These are phyloP conservation scores for Cercophora scortea DNA, from an alignment of 495 filamentous ascomycete species.

Conservation along the genomic window DNA sequence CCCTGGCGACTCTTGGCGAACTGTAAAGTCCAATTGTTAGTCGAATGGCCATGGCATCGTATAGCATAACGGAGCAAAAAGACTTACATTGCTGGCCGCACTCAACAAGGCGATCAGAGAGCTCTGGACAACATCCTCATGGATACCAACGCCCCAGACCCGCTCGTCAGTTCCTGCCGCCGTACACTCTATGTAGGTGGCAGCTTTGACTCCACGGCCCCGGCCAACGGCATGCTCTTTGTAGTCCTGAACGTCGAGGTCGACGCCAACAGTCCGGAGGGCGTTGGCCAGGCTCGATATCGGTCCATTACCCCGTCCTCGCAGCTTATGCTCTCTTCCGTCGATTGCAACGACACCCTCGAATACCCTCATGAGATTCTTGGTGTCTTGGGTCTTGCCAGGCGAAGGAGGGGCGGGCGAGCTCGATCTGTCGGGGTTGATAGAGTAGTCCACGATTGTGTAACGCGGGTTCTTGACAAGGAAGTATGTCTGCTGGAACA, in stretches of 20 bases:
- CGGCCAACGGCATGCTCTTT: conserved; percentile 90
- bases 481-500: conserved; percentile 87
- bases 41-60: background rate
- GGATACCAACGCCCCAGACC: conserved; percentile 95
- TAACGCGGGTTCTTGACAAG: conserved; percentile 77
- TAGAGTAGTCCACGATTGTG: conserved; percentile 84
- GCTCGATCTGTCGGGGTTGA: conserved; percentile 72
- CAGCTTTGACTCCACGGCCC: conserved; percentile 77
- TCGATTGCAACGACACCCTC: conserved; percentile 84
- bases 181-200: conserved; percentile 88
- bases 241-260: conserved; percentile 89
- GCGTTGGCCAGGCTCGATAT: conserved; percentile 84
- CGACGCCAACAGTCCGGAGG: conserved; percentile 70
- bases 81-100: conserved; percentile 78
- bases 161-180: conserved; percentile 57
- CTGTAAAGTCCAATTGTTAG: background rate
- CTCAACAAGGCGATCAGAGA: conserved; percentile 82
- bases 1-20: background rate
- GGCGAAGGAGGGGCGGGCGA: conserved; percentile 64
- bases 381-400: conserved; percentile 63
- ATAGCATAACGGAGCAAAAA: background rate
- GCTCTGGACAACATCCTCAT: conserved; percentile 90
- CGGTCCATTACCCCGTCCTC: conserved; percentile 79
- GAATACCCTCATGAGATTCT: conserved; percentile 74
- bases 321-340: conserved; percentile 66